phyloP scores from a whole-genome alignment of 257 asterid species.

The Dorcoceras hygrometricum region DNA sequence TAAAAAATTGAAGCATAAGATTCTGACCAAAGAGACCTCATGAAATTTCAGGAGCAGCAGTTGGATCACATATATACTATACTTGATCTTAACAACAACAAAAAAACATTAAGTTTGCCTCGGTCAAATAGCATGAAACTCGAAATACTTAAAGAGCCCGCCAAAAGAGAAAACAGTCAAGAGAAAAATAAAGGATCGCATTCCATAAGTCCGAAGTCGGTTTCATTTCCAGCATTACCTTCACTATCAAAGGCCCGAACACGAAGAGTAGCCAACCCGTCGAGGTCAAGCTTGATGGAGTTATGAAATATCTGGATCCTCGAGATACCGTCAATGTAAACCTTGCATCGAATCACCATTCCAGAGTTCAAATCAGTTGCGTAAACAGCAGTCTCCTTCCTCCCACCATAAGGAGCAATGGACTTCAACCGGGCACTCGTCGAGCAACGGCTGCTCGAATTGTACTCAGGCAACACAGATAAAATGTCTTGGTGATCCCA shows the following conservation, averaged over 20 bases:
- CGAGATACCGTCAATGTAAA: constrained; percentile 66
- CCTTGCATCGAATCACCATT: constrained; percentile 86
- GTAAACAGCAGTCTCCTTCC: constrained; percentile 96
- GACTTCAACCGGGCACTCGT: constrained; percentile 86
- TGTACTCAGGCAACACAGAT: constrained; percentile 71
- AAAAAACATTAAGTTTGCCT: not conserved
- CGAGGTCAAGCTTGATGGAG: constrained; percentile 88
- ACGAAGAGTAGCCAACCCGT: constrained; percentile 83
- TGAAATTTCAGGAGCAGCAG: not conserved
- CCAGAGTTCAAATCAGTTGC: constrained; percentile 82
- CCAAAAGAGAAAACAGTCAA: not conserved
- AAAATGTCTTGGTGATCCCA: constrained; percentile 93
- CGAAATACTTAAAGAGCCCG: not conserved
- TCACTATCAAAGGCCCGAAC: constrained; percentile 83
- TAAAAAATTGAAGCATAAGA: not conserved
- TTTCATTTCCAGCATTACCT: constrained; percentile 40
- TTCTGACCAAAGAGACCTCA: not conserved
- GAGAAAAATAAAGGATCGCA: not conserved
- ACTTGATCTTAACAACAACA: not conserved
- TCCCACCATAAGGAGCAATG: constrained; percentile 73
- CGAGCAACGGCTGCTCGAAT: constrained; percentile 72
- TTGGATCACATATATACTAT: not conserved
- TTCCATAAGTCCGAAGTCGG: constrained; percentile 13
- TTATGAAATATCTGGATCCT: constrained; percentile 88
- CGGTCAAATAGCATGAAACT: not conserved